Evolutionary conservation across 129 eudicot genomes (phyloP).

Genomic region (Apium graveolens): DNA sequence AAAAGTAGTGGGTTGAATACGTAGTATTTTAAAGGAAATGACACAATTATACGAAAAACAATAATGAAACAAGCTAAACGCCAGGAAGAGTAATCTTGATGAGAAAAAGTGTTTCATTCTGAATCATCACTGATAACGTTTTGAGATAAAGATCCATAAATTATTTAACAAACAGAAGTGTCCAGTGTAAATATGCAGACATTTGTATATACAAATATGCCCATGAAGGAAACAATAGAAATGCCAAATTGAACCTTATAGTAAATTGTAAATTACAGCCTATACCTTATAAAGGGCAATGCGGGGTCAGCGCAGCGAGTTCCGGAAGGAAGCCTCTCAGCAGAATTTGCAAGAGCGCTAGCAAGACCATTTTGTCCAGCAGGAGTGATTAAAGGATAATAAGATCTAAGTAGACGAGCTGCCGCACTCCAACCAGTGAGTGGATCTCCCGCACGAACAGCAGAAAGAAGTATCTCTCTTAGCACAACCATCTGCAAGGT

Average conservation of each 20-base stretch:
- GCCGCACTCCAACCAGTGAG: slow-evolving; percentile 99
- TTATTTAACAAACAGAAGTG: background rate
- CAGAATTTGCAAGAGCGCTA: slow-evolving; percentile 73
- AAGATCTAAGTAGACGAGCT: slow-evolving; percentile 88
- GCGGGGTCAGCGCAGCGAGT: slow-evolving; percentile 98
- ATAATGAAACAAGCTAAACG: background rate
- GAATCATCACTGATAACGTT: background rate
- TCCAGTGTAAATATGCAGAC: background rate
- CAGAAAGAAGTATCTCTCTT: slow-evolving; percentile 89
- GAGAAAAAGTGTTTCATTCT: background rate
- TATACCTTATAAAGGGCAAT: slow-evolving; percentile 84
- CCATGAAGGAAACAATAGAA: background rate
- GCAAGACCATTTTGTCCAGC: slow-evolving; percentile 97
- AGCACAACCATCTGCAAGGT: slow-evolving; percentile 99
- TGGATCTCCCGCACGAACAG: slow-evolving; percentile 96
- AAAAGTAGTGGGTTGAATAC: background rate
- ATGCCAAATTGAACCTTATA: background rate
- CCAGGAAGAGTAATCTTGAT: background rate
- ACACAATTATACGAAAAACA: background rate
- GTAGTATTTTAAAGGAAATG: background rate
- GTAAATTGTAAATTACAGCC: background rate
- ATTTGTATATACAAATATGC: background rate
- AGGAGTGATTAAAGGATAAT: slow-evolving; percentile 97
- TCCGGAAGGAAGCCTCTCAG: slow-evolving; percentile 95
- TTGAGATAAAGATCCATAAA: background rate